Evolutionary conservation across 805 yeast species (phyloP).

Genomic region (Cyberlindnera sargentensis): DNA sequence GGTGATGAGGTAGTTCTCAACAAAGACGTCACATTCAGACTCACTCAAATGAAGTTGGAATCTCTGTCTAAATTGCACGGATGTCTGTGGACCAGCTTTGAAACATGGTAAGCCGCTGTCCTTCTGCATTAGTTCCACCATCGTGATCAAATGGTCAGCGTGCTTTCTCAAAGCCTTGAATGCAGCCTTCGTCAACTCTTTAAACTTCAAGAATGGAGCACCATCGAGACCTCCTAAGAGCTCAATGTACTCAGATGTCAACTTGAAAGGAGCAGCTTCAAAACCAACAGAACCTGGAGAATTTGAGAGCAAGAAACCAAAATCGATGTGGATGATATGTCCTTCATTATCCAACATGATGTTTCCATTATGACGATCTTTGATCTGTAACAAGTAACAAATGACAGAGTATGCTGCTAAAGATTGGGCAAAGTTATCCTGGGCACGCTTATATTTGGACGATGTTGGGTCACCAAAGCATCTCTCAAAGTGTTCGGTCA

Average conservation of each 20-base stretch:
- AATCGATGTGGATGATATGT: slow-evolving; percentile 91
- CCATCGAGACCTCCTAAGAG: slow-evolving; percentile 75
- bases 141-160: slow-evolving; percentile 64
- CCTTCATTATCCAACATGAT: slow-evolving; percentile 96
- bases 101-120: slow-evolving; percentile 91
- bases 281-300: slow-evolving; percentile 97
- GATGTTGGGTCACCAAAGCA: slow-evolving; percentile 63
- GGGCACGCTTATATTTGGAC: slow-evolving; percentile 60
- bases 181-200: slow-evolving; percentile 57
- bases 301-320: slow-evolving; percentile 87
- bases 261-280: slow-evolving; percentile 95
- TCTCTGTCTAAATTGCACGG: slow-evolving; percentile 71
- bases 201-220: slow-evolving; percentile 52
- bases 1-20: slow-evolving; percentile 67
- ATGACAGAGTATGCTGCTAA: slow-evolving; percentile 89
- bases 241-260: slow-evolving; percentile 85
- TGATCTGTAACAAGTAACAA: slow-evolving; percentile 84
- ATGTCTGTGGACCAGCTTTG: slow-evolving; percentile 78
- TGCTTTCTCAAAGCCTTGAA: slow-evolving; percentile 68
- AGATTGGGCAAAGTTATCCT: slow-evolving; percentile 76
- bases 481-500: slow-evolving; percentile 71
- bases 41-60: slow-evolving; percentile 73
- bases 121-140: slow-evolving; percentile 92
- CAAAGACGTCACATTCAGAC: slow-evolving; percentile 65
- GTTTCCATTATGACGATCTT: slow-evolving; percentile 96